Evolutionary conservation across 306 rosid genomes (phyloP), one percentile per base, ranked within the genome.

Genomic region (Prunus campanulata): DNA sequence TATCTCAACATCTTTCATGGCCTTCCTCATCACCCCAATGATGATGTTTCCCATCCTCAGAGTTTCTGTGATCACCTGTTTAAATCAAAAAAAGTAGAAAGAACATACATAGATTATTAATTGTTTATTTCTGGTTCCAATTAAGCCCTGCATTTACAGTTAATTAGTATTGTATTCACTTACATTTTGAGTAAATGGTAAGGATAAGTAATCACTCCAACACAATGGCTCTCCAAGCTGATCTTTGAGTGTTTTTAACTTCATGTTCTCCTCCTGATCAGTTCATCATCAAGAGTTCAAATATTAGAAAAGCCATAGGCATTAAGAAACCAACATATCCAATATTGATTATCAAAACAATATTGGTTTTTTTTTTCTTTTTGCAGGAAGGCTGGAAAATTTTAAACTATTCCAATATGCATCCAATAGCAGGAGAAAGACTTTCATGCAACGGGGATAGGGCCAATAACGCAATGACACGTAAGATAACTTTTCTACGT

Each of bases 181-280:
- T 89, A 92, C 99, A 55, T 69, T 83, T 81, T 95, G 97, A 72
- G 97, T 95, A 83, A 95, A 95, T 80, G 97, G 85, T 71, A 95
- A 79, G 60, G 96, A 90, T 73, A 92, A 60, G 85, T 95, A 95
- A 85, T 95, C 99, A 47, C 80, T 90, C 96, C 97, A 92, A 76
- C 80, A 77, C 79, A 92, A 71, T 27, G 96, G 77, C 85, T 90
- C 90, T 22, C 92, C 91, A 75, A 83, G 83, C 82, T 89, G 85
- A 74, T 85, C 86, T 83, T 92, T 93, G 66, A 72, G 85, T 47
- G 83, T 83, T 87, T 88, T 87, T 13, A 95, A 81, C 87, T 90
- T 81, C 88, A 87, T 76, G 77, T 89, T 92, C 84, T 95, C 99
- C 77, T 92, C 95, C 99, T 95, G 82, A 75, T 79, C 30, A 7